Percentiles rank a stretch among this genome's conserved stretches.
These are phyloP conservation scores for Bolboschoenoplectus hybrid DNA, from an alignment of 202 grass and related monocot species.

Conservation along the genomic window DNA sequence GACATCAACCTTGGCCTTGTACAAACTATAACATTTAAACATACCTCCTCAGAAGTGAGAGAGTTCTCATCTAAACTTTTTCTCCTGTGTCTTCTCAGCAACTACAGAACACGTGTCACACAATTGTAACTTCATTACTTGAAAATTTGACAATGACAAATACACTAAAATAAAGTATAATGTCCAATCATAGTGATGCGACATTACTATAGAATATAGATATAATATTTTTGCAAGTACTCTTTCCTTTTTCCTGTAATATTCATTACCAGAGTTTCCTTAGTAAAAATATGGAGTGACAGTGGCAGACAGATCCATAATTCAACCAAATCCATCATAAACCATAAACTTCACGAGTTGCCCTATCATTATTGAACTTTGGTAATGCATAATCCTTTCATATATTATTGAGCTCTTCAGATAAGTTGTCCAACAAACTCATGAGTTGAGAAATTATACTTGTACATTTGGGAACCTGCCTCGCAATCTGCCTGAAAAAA, in stretches of 20 bases:
- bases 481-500: not conserved
- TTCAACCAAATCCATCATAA: not conserved
- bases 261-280: not conserved
- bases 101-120: constrained; percentile 45
- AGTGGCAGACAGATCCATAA: not conserved
- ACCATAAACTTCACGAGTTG: not conserved
- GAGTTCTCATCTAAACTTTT: constrained; percentile 70
- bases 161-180: constrained; percentile 27
- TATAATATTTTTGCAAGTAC: not conserved
- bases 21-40: constrained; percentile 46
- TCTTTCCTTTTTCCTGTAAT: not conserved
- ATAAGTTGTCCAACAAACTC: constrained; percentile 1
- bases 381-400: not conserved
- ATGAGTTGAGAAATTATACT: constrained; percentile 23
- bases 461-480: not conserved
- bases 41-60: constrained; percentile 97
- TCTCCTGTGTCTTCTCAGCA: constrained; percentile 79
- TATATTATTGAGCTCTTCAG: constrained; percentile 11
- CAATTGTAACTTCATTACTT: constrained; percentile 14
- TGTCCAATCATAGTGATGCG: constrained; percentile 12
- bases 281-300: not conserved
- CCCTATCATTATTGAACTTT: not conserved
- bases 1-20: not conserved
- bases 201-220: not conserved
- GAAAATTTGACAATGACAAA: constrained; percentile 33